These are phyloP conservation scores for Achaetomiella virescens DNA, from an alignment of 495 filamentous ascomycete species.

Conservation along the genomic window DNA sequence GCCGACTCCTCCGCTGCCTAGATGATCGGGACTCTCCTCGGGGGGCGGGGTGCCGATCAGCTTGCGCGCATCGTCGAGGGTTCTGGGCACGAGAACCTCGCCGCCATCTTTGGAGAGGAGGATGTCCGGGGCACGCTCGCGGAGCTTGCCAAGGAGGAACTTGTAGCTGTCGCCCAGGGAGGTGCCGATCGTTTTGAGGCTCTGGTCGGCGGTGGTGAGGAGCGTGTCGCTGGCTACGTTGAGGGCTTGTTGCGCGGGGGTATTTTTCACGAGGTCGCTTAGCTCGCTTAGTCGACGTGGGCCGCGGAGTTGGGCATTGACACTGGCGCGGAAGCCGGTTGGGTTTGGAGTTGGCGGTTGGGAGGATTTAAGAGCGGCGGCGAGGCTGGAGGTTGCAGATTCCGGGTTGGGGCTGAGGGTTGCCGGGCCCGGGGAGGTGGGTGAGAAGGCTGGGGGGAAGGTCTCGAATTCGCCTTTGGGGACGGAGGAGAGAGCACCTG, in stretches of 20 bases:
- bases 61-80: slow-evolving; percentile 84
- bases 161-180: slow-evolving; percentile 89
- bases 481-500: slow-evolving; percentile 41
- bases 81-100: slow-evolving; percentile 64
- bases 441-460: slow-evolving; percentile 44
- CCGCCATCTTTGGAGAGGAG: slow-evolving; percentile 22
- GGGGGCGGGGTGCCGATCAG: slow-evolving; percentile 67
- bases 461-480: slow-evolving; percentile 46
- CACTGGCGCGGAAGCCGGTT: slow-evolving; percentile 32
- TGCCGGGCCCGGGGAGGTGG: slow-evolving; percentile 35
- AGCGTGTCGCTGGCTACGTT: slow-evolving; percentile 79
- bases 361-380: slow-evolving; percentile 28
- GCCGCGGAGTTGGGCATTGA: slow-evolving; percentile 38
- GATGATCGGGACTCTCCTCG: slow-evolving; percentile 47
- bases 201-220: slow-evolving; percentile 79
- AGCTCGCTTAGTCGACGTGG: slow-evolving; percentile 67
- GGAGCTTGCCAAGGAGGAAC: slow-evolving; percentile 83
- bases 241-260: slow-evolving; percentile 58
- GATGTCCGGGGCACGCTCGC: slow-evolving; percentile 52
- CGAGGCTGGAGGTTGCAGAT: slow-evolving; percentile 24
- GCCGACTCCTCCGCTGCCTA: slow-evolving; percentile 27
- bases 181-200: slow-evolving; percentile 80
- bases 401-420: slow-evolving; percentile 14
- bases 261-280: slow-evolving; percentile 70
- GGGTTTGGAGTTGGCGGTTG: slow-evolving; percentile 20